Evolutionary conservation across 2,329 filamentous ascomycete species (phyloP).

Genomic region (Lachnellula arida): DNA sequence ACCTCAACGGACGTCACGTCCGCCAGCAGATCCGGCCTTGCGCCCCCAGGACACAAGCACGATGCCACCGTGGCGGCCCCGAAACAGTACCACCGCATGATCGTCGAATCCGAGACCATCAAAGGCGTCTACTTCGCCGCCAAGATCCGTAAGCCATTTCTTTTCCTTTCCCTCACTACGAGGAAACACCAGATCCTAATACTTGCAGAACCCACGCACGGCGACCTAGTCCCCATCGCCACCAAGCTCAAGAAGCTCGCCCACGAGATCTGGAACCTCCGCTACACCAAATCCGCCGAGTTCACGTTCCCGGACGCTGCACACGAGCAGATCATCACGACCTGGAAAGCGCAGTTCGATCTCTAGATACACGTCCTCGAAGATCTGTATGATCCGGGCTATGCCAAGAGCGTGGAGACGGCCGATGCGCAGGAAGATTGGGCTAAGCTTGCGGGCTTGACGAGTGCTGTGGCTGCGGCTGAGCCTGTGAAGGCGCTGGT

Average conservation of each 20-base stretch:
- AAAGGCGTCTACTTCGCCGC: slow-evolving; percentile 7
- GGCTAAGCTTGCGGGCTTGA: not conserved
- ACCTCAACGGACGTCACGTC: not conserved
- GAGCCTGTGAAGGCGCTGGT: not conserved
- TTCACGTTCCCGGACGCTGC: slow-evolving; percentile 3
- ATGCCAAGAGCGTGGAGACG: not conserved
- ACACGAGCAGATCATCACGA: slow-evolving; percentile 7
- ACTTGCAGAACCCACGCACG: not conserved
- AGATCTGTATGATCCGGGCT: slow-evolving; percentile 3
- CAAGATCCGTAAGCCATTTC: slow-evolving; percentile 2
- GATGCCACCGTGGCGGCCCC: not conserved
- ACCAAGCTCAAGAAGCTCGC: slow-evolving; percentile 7
- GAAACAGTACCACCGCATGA: slow-evolving; percentile 6
- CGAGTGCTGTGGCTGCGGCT: not conserved
- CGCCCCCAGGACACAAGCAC: not conserved
- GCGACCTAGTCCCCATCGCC: slow-evolving; percentile 3
- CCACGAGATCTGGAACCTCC: slow-evolving; percentile 7
- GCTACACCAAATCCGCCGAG: slow-evolving; percentile 1
- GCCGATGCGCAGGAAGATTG: slow-evolving; percentile 5
- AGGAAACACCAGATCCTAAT: not conserved
- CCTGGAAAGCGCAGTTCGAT: slow-evolving; percentile 9
- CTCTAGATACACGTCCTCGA: slow-evolving; percentile 6
- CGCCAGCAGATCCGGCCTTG: not conserved
- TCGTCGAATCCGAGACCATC: slow-evolving; percentile 6
- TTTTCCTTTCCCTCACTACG: not conserved